A percentile compares a stretch with the other conserved stretches of the same genome.
These are phyloP conservation scores for Russula brevipes DNA, from an alignment of 768 basidiomycete species.

Conservation along the genomic window DNA sequence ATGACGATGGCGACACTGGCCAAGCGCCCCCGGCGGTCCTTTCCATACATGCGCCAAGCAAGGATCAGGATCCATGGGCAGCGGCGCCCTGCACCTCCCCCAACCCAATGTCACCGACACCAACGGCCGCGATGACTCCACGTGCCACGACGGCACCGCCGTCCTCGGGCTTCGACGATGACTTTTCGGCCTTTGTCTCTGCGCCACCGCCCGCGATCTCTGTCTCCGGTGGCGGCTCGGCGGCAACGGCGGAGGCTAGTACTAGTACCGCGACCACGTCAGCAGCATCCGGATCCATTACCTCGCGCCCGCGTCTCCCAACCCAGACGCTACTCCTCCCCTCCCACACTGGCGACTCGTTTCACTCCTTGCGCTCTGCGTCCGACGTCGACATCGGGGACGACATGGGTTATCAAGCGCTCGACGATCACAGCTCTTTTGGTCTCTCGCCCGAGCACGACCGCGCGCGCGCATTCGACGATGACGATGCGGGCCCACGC, in stretches of 20 bases:
- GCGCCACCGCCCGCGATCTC: conserved; percentile 35
- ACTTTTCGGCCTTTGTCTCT: conserved; percentile 72
- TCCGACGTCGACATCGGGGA: conserved; percentile 45
- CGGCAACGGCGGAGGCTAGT: background rate
- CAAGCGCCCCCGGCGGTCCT: conserved; percentile 3
- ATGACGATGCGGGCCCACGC: background rate
- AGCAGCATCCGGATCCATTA: background rate
- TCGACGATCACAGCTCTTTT: conserved; percentile 17
- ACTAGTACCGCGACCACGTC: background rate
- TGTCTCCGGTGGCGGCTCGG: background rate
- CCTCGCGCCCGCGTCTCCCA: background rate
- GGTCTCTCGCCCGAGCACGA: conserved; percentile 11
- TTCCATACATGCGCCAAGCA: background rate
- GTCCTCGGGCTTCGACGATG: conserved; percentile 59
- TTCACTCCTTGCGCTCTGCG: conserved; percentile 51
- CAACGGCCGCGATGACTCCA: background rate
- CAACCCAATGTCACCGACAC: background rate
- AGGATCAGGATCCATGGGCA: conserved; percentile 25
- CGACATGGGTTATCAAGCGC: conserved; percentile 20
- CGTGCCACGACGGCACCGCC: background rate
- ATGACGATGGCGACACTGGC: conserved; percentile 3
- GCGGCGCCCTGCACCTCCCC: background rate
- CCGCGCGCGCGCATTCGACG: background rate
- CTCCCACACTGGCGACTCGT: conserved; percentile 34
- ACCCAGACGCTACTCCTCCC: conserved; percentile 26